These are phyloP conservation scores for Zymoseptoria crescenta DNA, from an alignment of 2,329 filamentous ascomycete genomes.

Conservation along the genomic window DNA sequence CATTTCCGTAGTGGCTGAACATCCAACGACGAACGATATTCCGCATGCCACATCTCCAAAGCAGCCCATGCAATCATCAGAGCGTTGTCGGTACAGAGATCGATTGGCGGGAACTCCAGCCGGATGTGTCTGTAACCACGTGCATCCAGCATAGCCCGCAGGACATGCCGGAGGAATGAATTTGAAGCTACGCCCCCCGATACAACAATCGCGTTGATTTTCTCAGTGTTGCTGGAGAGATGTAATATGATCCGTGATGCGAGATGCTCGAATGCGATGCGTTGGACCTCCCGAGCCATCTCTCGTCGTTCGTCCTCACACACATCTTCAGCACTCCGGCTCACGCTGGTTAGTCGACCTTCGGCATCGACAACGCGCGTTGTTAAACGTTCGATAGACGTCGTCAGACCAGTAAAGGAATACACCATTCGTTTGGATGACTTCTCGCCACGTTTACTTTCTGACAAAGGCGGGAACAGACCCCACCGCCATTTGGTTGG, in stretches of 20 bases:
- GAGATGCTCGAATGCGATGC: slow-evolving; percentile 79
- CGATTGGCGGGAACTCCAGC: slow-evolving; percentile 65
- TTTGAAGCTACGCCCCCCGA: slow-evolving; percentile 90
- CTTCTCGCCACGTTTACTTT: slow-evolving; percentile 36
- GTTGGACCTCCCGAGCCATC: slow-evolving; percentile 68
- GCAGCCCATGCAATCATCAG: slow-evolving; percentile 96
- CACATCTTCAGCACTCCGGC: slow-evolving; percentile 36
- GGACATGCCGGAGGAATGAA: slow-evolving; percentile 62
- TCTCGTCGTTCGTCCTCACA: slow-evolving; percentile 53
- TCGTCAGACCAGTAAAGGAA: slow-evolving; percentile 67
- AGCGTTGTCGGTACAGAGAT: slow-evolving; percentile 82
- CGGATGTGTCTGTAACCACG: slow-evolving; percentile 55
- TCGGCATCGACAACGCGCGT: slow-evolving; percentile 21
- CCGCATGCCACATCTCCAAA: slow-evolving; percentile 80
- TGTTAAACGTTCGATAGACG: slow-evolving; percentile 54
- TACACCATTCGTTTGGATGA: slow-evolving; percentile 49
- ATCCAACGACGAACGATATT: slow-evolving; percentile 57
- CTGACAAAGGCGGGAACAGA: slow-evolving; percentile 59
- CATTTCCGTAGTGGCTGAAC: slow-evolving; percentile 60
- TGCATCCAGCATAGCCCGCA: slow-evolving; percentile 49
- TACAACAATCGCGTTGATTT: slow-evolving; percentile 61
- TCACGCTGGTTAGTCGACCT: slow-evolving; percentile 26
- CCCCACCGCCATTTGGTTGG: slow-evolving; percentile 55
- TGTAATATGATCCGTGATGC: slow-evolving; percentile 61
- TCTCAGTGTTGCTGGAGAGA: slow-evolving; percentile 12